phyloP scores from a whole-genome alignment of 257 asterid genomes.

The Capsicum rhomboideum region DNA sequence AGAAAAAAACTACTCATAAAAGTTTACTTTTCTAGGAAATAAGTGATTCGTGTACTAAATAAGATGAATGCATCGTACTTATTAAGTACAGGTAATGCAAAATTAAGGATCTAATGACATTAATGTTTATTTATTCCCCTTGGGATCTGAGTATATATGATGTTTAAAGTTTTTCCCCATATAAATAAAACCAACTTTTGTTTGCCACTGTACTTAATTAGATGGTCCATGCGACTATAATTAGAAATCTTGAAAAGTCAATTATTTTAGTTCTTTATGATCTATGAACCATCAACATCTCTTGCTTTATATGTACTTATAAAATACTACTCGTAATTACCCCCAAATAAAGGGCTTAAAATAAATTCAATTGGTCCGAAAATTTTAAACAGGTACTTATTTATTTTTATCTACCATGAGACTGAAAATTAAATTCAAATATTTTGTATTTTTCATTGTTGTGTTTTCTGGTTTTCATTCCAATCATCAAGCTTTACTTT shows the following conservation, averaged over 20 bases:
- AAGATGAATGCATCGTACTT: not conserved
- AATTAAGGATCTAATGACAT: not conserved
- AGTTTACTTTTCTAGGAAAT: not conserved
- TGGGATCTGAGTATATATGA: not conserved
- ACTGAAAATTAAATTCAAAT: not conserved
- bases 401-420: not conserved
- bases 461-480: not conserved
- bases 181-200: not conserved
- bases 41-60: not conserved
- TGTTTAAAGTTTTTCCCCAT: not conserved
- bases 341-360: not conserved
- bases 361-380: not conserved
- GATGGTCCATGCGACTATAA: not conserved
- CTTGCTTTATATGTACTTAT: no score
- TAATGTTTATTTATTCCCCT: not conserved
- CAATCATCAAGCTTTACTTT: not conserved
- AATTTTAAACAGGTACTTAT: not conserved
- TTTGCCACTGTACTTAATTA: not conserved
- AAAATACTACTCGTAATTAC: no score
- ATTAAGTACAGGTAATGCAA: not conserved
- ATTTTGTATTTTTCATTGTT: not conserved
- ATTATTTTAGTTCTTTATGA: not conserved
- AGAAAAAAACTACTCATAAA: no score
- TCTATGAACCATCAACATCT: not conserved
- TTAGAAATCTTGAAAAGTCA: not conserved